These are phyloP conservation scores for Lentithecium fluviatile DNA, from an alignment of 495 filamentous ascomycete species.

Conservation along the genomic window DNA sequence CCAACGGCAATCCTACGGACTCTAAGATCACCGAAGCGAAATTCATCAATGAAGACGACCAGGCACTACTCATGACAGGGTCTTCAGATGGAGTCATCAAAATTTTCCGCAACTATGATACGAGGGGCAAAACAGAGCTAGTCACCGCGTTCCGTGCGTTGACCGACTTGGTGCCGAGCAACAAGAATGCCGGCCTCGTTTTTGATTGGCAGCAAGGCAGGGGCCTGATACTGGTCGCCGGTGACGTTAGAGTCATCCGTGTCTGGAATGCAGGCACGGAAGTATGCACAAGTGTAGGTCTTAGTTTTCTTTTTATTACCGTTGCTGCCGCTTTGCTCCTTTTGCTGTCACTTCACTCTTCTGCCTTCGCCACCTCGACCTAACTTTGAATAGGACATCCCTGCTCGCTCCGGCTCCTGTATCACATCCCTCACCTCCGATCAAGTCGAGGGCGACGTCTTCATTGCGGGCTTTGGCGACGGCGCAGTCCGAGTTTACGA, in stretches of 20 bases:
- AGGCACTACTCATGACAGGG: slow-evolving; percentile 89
- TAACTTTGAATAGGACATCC: slow-evolving; percentile 64
- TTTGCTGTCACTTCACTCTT: no score
- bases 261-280: slow-evolving; percentile 95
- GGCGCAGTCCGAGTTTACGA: slow-evolving; percentile 96
- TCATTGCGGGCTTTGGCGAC: slow-evolving; percentile 94
- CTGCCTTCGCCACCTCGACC: neutral
- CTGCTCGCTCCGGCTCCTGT: slow-evolving; percentile 90
- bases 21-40: slow-evolving; percentile 91
- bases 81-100: slow-evolving; percentile 92
- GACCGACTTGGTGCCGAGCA: slow-evolving; percentile 87
- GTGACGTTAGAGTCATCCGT: slow-evolving; percentile 91
- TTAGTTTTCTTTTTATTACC: no score
- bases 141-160: slow-evolving; percentile 88
- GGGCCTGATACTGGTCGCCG: slow-evolving; percentile 87
- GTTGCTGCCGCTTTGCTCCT: no score
- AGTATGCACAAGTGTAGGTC: slow-evolving; percentile 72
- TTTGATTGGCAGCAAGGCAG: slow-evolving; percentile 99
- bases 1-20: slow-evolving; percentile 85
- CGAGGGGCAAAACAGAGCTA: slow-evolving; percentile 70
- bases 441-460: slow-evolving; percentile 93
- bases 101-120: slow-evolving; percentile 89
- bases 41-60: slow-evolving; percentile 98
- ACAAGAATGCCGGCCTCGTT: slow-evolving; percentile 88
- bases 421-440: slow-evolving; percentile 95